Conservation (phyloP, 495 filamentous ascomycete genomes). For the Neurospora discreta region DNA sequence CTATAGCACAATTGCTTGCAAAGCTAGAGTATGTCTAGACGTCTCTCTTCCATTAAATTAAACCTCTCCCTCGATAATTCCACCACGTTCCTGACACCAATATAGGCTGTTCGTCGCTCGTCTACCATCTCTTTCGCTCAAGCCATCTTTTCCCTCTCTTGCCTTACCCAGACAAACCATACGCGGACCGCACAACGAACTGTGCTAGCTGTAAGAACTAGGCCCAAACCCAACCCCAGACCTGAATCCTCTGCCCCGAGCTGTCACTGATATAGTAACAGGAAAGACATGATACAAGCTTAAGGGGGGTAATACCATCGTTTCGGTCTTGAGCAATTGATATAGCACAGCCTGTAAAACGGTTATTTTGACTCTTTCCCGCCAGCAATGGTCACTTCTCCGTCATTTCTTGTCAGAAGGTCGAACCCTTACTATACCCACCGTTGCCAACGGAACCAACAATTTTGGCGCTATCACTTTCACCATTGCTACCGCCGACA, state of each 20-base stretch:
- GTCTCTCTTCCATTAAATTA: too few relatives aligned
- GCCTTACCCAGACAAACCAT: too few relatives aligned
- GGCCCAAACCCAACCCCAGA: neutral
- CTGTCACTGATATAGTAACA: neutral
- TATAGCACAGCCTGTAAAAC: neutral
- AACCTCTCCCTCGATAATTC: too few relatives aligned
- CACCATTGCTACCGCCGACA: neutral
- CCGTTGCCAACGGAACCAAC: neutral
- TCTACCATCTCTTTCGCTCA: too few relatives aligned
- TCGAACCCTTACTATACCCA: neutral
- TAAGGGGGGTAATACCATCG: neutral
- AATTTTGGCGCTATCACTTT: neutral
- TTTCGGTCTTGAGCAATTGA: neutral
- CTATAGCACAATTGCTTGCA: too few relatives aligned
- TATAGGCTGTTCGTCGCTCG: too few relatives aligned
- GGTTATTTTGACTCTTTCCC: neutral
- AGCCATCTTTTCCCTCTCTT: too few relatives aligned
- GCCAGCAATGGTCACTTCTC: neutral
- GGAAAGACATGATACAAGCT: neutral
- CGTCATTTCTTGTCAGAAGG: neutral
- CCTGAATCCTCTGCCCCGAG: neutral
- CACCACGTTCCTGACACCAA: too few relatives aligned
- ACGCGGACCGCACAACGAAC: too few relatives aligned
- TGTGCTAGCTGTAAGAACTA: neutral
- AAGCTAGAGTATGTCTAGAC: too few relatives aligned